Evolutionary conservation across 2,329 filamentous ascomycete genomes (phyloP).

Genomic region (Phialophora tarda): DNA sequence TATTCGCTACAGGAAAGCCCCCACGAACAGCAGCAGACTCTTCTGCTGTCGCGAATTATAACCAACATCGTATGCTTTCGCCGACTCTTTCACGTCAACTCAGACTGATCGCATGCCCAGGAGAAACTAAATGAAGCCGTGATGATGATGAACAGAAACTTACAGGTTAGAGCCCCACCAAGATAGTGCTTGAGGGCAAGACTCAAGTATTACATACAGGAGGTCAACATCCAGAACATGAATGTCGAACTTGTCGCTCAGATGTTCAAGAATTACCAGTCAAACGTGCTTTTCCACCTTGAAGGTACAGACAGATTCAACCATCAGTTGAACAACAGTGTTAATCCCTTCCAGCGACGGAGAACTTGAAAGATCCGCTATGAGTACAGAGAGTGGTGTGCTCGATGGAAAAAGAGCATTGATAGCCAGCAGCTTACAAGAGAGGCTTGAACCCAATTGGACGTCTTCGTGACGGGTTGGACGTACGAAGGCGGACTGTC

Average conservation of each 20-base stretch:
- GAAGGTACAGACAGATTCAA: conserved; percentile 71
- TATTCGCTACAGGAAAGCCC: conserved; percentile 74
- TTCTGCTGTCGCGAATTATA: conserved; percentile 92
- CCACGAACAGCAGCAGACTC: conserved; percentile 95
- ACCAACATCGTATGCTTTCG: conserved; percentile 80
- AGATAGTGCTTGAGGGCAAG: background rate
- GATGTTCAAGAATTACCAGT: conserved; percentile 99
- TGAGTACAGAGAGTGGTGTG: conserved; percentile 47
- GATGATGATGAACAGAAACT: conserved; percentile 86
- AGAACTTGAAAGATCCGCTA: conserved; percentile 78
- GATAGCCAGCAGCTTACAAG: background rate
- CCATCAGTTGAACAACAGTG: background rate
- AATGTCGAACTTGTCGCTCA: conserved; percentile 96
- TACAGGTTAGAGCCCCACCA: conserved; percentile 65
- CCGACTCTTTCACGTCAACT: conserved; percentile 8
- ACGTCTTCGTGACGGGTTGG: background rate
- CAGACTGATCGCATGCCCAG: conserved; percentile 54
- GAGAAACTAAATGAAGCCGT: conserved; percentile 97
- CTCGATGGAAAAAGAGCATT: background rate
- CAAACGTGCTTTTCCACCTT: conserved; percentile 93
- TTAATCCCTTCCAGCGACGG: conserved; percentile 66
- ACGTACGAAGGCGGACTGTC: background rate
- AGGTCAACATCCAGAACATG: conserved; percentile 99
- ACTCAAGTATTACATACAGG: conserved; percentile 58
- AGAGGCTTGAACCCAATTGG: background rate